phyloP scores from a whole-genome alignment of 164 flowering plant species.

The Stephania yunnanensis region DNA sequence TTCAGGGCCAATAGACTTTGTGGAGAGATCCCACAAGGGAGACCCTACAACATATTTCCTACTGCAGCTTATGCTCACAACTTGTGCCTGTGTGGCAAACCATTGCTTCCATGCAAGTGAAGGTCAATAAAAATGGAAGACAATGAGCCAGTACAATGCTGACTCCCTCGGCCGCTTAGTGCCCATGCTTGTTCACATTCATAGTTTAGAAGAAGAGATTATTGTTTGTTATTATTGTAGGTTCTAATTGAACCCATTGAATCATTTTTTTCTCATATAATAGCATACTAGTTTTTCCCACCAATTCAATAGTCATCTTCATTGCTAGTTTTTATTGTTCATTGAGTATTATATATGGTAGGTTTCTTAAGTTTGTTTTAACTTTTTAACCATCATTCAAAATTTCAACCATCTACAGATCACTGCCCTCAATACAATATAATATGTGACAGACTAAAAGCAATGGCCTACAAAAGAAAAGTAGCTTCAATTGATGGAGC shows the following conservation, averaged over 20 bases:
- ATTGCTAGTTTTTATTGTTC: background rate
- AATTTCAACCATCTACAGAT: background rate
- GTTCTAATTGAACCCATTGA: conserved; percentile 1
- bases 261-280: background rate
- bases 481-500: background rate
- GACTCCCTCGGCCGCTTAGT: conserved; percentile 23
- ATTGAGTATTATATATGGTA: background rate
- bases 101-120: conserved; percentile 63
- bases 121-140: conserved; percentile 8
- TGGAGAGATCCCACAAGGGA: conserved; percentile 84
- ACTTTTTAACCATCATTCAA: background rate
- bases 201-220: background rate
- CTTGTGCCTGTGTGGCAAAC: conserved; percentile 84
- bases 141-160: conserved; percentile 40
- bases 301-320: background rate
- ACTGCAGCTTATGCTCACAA: conserved; percentile 79
- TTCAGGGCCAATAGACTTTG: conserved; percentile 81
- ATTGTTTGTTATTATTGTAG: background rate
- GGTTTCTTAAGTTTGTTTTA: background rate
- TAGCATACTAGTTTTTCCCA: background rate
- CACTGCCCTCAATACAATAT: background rate
- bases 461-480: background rate
- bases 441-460: background rate
- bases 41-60: conserved; percentile 74
- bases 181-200: conserved; percentile 2